Percentiles rank a stretch among this genome's conserved stretches.
These are phyloP conservation scores for Boletus rufocinnamomeus DNA, from an alignment of 768 basidiomycete genomes.

Conservation along the genomic window DNA sequence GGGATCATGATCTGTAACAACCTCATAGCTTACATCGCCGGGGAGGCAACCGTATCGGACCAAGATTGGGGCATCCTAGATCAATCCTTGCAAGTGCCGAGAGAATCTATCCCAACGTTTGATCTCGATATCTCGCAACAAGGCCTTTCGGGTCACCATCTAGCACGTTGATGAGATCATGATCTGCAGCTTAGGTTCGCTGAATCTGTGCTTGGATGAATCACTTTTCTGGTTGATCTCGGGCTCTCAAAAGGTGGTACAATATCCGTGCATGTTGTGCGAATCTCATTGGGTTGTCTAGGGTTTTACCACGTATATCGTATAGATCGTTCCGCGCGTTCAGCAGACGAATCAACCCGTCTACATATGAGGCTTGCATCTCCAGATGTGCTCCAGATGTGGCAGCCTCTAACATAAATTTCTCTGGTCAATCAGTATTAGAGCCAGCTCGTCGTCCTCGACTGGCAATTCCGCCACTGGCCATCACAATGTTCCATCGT, in stretches of 20 bases:
- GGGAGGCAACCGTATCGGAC: not conserved
- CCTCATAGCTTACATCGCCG: not conserved
- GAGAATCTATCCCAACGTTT: not conserved
- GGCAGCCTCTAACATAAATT: not conserved
- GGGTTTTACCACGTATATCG: constrained; percentile 1
- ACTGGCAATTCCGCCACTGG: constrained; percentile 7
- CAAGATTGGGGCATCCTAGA: not conserved
- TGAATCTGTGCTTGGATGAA: not conserved
- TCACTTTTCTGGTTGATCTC: not conserved
- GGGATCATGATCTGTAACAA: constrained; percentile 12
- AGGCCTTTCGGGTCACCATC: not conserved
- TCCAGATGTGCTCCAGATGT: not conserved
- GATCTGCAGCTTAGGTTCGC: constrained; percentile 5
- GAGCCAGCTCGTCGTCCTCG: not conserved
- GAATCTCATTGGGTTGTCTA: not conserved
- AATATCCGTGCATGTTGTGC: not conserved
- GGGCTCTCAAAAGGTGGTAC: not conserved
- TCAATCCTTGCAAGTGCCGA: not conserved
- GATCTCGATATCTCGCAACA: not conserved
- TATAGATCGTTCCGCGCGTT: not conserved
- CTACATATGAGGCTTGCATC: not conserved
- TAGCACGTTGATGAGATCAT: constrained; percentile 6
- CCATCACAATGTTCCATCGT: not conserved
- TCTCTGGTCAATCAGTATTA: not conserved
- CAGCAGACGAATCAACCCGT: not conserved